These are phyloP conservation scores for Penicillium sp. DNA, from an alignment of 2,329 filamentous ascomycete genomes.

Conservation along the genomic window DNA sequence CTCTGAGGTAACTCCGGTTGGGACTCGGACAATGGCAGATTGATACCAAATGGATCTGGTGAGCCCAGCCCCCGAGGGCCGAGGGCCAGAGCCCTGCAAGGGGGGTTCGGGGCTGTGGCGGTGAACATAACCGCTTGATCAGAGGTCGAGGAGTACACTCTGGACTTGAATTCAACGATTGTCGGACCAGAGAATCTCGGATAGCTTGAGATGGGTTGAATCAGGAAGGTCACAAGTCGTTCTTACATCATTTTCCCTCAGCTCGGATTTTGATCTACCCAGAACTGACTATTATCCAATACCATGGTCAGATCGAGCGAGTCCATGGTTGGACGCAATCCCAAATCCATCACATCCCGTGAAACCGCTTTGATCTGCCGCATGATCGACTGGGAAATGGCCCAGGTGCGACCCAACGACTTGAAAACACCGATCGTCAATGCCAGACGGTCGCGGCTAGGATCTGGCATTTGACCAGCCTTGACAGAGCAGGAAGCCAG, in stretches of 20 bases:
- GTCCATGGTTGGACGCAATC: slow-evolving; percentile 38
- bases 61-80: neutral
- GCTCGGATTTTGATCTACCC: slow-evolving; percentile 31
- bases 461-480: slow-evolving; percentile 58
- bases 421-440: slow-evolving; percentile 76
- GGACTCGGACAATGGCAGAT: neutral
- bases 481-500: slow-evolving; percentile 71
- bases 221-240: neutral
- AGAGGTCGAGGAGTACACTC: neutral
- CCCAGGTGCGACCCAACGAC: slow-evolving; percentile 68
- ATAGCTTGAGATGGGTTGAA: neutral
- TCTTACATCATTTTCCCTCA: slow-evolving; percentile 10
- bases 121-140: neutral
- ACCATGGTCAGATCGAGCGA: slow-evolving; percentile 37
- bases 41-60: neutral
- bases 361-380: slow-evolving; percentile 75
- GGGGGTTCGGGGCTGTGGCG: neutral
- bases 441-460: slow-evolving; percentile 66
- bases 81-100: neutral
- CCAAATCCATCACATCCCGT: slow-evolving; percentile 63
- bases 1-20: neutral
- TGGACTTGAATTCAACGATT: neutral
- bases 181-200: neutral
- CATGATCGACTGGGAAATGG: slow-evolving; percentile 66
- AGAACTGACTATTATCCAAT: slow-evolving; percentile 37